Evolutionary conservation across 345 rosid species (phyloP).

Genomic region (Leavenworthia alabamica): DNA sequence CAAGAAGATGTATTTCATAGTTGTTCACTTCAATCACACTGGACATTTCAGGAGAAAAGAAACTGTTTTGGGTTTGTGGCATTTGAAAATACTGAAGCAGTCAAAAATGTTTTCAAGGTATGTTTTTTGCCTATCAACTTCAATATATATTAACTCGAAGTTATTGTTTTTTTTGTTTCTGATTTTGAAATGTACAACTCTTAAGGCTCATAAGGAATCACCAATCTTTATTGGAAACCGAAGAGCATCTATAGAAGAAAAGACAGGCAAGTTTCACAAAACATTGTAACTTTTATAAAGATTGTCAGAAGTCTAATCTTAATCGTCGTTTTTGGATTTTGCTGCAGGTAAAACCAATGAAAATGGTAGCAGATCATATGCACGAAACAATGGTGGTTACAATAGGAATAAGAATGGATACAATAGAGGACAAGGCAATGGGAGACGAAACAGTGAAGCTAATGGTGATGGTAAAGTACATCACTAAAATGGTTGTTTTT

Average conservation of each 20-base stretch:
- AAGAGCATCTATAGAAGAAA: constrained; percentile 56
- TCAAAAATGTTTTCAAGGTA: constrained; percentile 59
- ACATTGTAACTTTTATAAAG: neutral
- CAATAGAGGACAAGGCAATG: constrained; percentile 33
- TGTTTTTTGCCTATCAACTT: neutral
- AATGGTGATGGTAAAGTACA: constrained; percentile 26
- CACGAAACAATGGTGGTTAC: constrained; percentile 30
- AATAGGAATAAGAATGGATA: constrained; percentile 36
- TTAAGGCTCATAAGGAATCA: constrained; percentile 44
- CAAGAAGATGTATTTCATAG: neutral
- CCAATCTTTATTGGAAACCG: constrained; percentile 53
- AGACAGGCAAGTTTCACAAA: constrained; percentile 45
- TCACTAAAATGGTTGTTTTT: no score
- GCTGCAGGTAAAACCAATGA: constrained; percentile 34
- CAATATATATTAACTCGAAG: neutral
- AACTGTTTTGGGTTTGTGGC: constrained; percentile 75
- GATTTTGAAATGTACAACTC: neutral
- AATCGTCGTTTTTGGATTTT: neutral
- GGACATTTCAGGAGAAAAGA: no score
- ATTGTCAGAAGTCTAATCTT: neutral
- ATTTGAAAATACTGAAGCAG: constrained; percentile 52
- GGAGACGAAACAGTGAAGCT: constrained; percentile 23
- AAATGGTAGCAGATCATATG: constrained; percentile 26
- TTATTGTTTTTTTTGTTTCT: neutral
- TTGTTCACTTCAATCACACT: no score